phyloP scores from a whole-genome alignment of 192 early-diverging fungal genomes.

The Coemansia sp. region DNA sequence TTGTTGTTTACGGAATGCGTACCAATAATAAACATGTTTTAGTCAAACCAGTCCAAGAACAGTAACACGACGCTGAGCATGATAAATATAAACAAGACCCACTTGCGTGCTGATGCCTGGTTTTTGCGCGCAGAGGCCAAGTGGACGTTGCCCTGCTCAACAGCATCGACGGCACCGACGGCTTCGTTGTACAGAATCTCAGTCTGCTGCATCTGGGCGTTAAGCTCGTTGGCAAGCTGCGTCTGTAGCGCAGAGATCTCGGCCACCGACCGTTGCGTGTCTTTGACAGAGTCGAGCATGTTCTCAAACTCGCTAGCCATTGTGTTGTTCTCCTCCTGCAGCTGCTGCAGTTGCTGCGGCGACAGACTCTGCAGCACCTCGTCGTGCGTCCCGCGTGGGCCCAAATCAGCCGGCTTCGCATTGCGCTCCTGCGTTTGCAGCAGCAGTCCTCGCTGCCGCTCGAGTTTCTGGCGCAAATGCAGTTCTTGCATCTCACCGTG shows the following conservation, averaged over 20 bases:
- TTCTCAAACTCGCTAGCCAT: constrained; percentile 71
- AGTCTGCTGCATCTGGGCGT: constrained; percentile 69
- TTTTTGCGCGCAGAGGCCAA: constrained; percentile 64
- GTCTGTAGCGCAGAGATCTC: constrained; percentile 74
- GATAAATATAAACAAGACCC: constrained; percentile 70
- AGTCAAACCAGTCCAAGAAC: constrained; percentile 81
- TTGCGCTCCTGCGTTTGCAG: constrained; percentile 15
- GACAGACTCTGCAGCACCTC: constrained; percentile 58
- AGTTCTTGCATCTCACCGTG: constrained; percentile 74
- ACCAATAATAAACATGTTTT: constrained; percentile 5
- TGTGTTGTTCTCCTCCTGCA: constrained; percentile 67
- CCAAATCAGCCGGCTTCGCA: neutral
- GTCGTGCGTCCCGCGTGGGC: constrained; percentile 17
- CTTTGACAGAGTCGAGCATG: constrained; percentile 65
- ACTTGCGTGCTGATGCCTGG: constrained; percentile 68
- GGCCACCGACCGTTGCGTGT: constrained; percentile 62
- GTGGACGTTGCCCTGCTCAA: constrained; percentile 67
- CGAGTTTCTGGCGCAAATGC: constrained; percentile 64
- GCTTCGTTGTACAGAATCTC: constrained; percentile 72
- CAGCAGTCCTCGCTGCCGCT: constrained; percentile 58
- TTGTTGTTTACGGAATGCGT: neutral
- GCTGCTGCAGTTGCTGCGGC: constrained; percentile 56
- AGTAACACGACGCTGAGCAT: constrained; percentile 69
- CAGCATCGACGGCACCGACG: constrained; percentile 61
- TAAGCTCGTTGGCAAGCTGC: constrained; percentile 68